Percentiles rank a stretch among this genome's conserved stretches.
These are phyloP conservation scores for Pseudogymnoascus sp. DNA, from an alignment of 2,329 filamentous ascomycete genomes.

Conservation along the genomic window DNA sequence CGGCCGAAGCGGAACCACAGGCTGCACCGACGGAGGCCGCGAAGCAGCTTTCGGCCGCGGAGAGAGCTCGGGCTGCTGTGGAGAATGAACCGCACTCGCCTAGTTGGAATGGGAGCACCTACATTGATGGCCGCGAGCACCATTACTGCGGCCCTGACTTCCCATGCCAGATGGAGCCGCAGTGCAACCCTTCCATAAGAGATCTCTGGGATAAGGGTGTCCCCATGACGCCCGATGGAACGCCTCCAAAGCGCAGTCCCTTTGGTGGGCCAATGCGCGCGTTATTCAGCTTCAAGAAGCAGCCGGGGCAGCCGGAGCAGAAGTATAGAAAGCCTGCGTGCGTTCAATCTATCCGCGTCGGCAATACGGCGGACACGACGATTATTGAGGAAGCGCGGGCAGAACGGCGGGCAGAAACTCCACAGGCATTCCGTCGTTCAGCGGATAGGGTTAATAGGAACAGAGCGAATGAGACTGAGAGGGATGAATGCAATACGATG, in stretches of 20 bases:
- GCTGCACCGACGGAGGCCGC: neutral
- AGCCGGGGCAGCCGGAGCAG: neutral
- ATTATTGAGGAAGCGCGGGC: neutral
- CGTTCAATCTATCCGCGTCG: neutral
- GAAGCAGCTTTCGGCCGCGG: neutral
- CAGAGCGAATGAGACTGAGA: neutral
- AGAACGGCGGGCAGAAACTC: too few species aligned
- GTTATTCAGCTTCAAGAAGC: neutral
- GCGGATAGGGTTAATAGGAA: neutral
- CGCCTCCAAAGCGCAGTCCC: neutral
- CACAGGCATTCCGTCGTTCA: too few species aligned
- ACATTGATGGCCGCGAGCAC: neutral
- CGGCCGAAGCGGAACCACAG: neutral
- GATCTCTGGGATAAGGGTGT: neutral
- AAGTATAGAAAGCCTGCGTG: neutral
- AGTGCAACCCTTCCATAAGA: neutral
- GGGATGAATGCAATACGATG: neutral
- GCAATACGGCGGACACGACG: neutral
- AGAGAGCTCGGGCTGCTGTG: neutral
- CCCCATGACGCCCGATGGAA: neutral
- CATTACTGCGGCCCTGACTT: neutral
- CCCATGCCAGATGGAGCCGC: neutral
- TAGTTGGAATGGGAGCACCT: neutral
- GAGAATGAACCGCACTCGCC: slow-evolving; percentile 4
- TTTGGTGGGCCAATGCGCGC: neutral